Evolutionary conservation across 129 eudicot genomes (phyloP), one percentile per base, ranked within the genome.

Genomic region (Deinandra increscens): DNA sequence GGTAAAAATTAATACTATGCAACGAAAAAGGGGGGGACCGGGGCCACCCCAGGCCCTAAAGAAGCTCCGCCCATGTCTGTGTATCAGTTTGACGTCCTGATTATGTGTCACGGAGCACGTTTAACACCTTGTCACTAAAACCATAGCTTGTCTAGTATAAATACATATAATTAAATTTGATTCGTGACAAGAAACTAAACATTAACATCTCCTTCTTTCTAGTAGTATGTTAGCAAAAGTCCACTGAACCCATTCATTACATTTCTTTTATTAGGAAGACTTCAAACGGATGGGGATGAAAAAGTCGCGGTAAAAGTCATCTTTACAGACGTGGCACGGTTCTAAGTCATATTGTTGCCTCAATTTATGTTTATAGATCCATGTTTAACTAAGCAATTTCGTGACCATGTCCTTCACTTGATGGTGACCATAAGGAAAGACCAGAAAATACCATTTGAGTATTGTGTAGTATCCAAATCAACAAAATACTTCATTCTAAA

Each of bases 191-290:
- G 33, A 64, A 64, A 64, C 49, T 41, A 64, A 39, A 64, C 10
- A 42, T 12, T 64, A 42, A 14, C 10, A 14, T 14, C 12, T 29
- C 1, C 60, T 29, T 3, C 60, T 33, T 33, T n/a, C 60, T 6
- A 18, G 68, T 6, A 18, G 68, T 38, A 39, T 63, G 18, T 19
- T 63, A 17, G 7, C 48, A 41, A 18, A 63, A 63, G 50, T 63
- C 51, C n/a, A 15, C 50, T 8, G 34, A 38, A 39, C 34, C 34
- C 64, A 59, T 31, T 56, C 62, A 56, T 56, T 59, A 59, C 53
- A 14, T 46, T n/a, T 13, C 19, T 46, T 1, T 14, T 14, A 0
- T 13, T 48, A 48, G 8, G 19, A 48, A 43, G 14, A 43, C 48
- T 43, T 9, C 14, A 43, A 43, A 12, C 48, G 4, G 48, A 43